Evolutionary conservation across 129 eudicot species (phyloP).

Genomic region (Flaveria trinervia): DNA sequence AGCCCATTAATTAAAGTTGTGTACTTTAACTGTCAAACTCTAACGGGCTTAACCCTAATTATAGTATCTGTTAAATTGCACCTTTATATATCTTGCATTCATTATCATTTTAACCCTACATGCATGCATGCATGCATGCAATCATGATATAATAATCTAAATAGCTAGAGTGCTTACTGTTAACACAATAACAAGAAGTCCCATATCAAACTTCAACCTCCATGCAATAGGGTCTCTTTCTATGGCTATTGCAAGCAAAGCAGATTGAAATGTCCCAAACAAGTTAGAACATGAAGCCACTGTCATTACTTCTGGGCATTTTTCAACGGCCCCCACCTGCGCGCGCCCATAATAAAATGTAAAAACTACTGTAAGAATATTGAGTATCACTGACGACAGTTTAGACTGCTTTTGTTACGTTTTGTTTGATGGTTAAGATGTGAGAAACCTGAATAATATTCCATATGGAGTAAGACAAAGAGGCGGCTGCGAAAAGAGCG

Average conservation of each 20-base stretch:
- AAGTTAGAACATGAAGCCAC: constrained; percentile 61
- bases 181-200: constrained; percentile 58
- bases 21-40: too few species aligned
- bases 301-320: constrained; percentile 64
- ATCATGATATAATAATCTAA: background rate
- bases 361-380: background rate
- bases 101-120: background rate
- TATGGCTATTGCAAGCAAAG: constrained; percentile 40
- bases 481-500: constrained; percentile 58
- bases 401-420: too few species aligned
- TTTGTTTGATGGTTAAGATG: background rate
- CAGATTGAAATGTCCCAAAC: constrained; percentile 70
- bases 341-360: background rate
- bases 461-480: constrained; percentile 63
- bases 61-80: too few species aligned
- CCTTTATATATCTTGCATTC: background rate
- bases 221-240: constrained; percentile 70
- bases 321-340: constrained; percentile 57
- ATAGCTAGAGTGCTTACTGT: constrained; percentile 49
- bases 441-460: constrained; percentile 66
- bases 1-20: too few species aligned
- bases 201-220: constrained; percentile 59
- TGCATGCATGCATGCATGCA: too few species aligned
- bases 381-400: too few species aligned
- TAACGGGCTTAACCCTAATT: too few species aligned